Conservation (phyloP, 441 rosid genomes). For the Erodium chrysanthum region DNA sequence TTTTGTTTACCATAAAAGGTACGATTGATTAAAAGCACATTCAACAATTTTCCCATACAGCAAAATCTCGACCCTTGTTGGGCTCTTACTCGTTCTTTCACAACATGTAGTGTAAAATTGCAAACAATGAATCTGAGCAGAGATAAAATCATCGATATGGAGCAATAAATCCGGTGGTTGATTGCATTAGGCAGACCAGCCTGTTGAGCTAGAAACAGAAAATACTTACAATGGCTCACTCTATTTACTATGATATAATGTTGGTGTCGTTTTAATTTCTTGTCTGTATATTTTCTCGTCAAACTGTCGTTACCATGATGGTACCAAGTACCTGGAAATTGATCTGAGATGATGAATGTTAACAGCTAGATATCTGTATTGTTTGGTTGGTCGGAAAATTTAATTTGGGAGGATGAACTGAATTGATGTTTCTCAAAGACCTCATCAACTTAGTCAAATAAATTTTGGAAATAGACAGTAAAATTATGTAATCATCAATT, state of each 20-base stretch:
- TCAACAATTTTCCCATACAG: neutral
- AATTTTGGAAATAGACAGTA: too few species aligned
- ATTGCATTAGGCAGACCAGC: neutral
- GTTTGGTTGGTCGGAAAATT: slow-evolving; percentile 1
- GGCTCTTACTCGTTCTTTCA: neutral
- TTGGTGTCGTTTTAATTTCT: neutral
- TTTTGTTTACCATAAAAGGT: neutral
- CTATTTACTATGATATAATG: neutral
- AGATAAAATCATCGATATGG: neutral
- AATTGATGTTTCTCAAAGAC: neutral
- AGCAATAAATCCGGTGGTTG: neutral
- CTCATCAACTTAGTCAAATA: too few species aligned
- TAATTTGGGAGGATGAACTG: neutral
- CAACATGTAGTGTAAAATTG: neutral
- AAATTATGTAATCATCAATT: too few species aligned
- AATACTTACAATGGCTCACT: neutral
- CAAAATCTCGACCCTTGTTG: neutral
- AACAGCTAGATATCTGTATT: neutral
- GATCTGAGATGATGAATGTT: neutral
- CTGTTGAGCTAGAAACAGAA: neutral
- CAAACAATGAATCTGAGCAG: neutral
- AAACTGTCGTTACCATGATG: neutral
- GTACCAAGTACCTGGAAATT: neutral
- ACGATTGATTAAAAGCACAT: neutral
- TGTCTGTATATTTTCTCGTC: neutral